phyloP scores from a whole-genome alignment of 2,329 filamentous ascomycete species.

The Hymenoscyphus occultus region DNA sequence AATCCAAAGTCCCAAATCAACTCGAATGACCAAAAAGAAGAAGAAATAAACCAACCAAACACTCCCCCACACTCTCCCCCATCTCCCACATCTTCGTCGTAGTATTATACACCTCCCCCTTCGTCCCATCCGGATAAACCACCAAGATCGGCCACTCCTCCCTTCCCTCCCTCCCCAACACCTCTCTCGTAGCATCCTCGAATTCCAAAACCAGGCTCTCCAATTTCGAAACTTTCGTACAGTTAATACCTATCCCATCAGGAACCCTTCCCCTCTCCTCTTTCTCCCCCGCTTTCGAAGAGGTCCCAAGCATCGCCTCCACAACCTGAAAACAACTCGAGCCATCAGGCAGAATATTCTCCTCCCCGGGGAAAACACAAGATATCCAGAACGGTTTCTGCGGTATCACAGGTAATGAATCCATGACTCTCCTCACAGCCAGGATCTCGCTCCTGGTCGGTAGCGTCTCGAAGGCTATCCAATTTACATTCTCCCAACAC shows the following conservation, averaged over 20 bases:
- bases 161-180: constrained; percentile 39
- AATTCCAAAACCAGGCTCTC: constrained; percentile 52
- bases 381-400: constrained; percentile 51
- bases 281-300: constrained; percentile 11
- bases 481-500: constrained; percentile 42
- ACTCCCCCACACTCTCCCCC: constrained; percentile 21
- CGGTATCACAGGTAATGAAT: background rate
- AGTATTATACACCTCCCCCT: constrained; percentile 65
- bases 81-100: constrained; percentile 57
- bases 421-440: constrained; percentile 38
- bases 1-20: background rate
- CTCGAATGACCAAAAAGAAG: background rate
- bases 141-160: constrained; percentile 52
- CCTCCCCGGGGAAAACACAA: constrained; percentile 58
- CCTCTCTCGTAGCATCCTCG: constrained; percentile 45
- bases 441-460: constrained; percentile 60
- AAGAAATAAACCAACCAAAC: background rate
- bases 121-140: constrained; percentile 67
- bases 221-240: constrained; percentile 63
- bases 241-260: constrained; percentile 67
- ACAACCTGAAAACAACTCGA: constrained; percentile 45
- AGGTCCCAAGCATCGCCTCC: constrained; percentile 36
- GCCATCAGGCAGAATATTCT: constrained; percentile 55
- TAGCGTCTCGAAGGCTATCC: constrained; percentile 64
- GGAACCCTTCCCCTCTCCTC: constrained; percentile 38